Evolutionary conservation across 2,329 filamentous ascomycete species (phyloP), one percentile per base, ranked within the genome.

Genomic region (Eutypa lata): DNA sequence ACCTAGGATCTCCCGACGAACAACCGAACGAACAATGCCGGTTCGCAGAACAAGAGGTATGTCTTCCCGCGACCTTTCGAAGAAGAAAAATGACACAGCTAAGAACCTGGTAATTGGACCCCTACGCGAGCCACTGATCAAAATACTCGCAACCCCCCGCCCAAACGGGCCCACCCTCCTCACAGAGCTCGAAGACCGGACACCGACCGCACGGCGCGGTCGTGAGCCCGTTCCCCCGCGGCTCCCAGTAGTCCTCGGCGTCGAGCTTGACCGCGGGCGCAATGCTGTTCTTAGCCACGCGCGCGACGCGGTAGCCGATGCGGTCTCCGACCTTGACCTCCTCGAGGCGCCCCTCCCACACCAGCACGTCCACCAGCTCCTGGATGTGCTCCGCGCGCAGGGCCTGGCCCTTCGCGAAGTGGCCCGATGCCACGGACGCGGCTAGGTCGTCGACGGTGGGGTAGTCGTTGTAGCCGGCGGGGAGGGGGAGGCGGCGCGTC

Each of bases 61-160:
- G n/a, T n/a, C n/a, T n/a, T n/a, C n/a, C n/a, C n/a, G n/a, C n/a
- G n/a, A n/a, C n/a, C n/a, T n/a, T n/a, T n/a, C n/a, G n/a, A n/a
- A n/a, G n/a, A n/a, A n/a, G n/a, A n/a, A n/a, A n/a, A n/a, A n/a
- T n/a, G n/a, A n/a, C n/a, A n/a, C n/a, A n/a, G n/a, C n/a, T n/a
- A n/a, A n/a, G n/a, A n/a, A n/a, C n/a, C n/a, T n/a, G n/a, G n/a
- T n/a, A n/a, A 16, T 48, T 28, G 7, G 4, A 47, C 37, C 31
- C 19, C 43, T 60, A 58, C 74, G 63, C 80, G 45, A 97, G 72
- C 94, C 94, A 99, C 49, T 86, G 82, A 57, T 89, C 82, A 66
- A 96, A 97, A 68, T 99, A 99, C 50, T 91, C 88, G 71, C 94
- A 99, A 48, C 88, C 96, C 59, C 85, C 88, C 0, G 93, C 90